Base-by-base conservation (phyloP, 1,284 basidiomycete species). In the Ustilago hordei region DNA sequence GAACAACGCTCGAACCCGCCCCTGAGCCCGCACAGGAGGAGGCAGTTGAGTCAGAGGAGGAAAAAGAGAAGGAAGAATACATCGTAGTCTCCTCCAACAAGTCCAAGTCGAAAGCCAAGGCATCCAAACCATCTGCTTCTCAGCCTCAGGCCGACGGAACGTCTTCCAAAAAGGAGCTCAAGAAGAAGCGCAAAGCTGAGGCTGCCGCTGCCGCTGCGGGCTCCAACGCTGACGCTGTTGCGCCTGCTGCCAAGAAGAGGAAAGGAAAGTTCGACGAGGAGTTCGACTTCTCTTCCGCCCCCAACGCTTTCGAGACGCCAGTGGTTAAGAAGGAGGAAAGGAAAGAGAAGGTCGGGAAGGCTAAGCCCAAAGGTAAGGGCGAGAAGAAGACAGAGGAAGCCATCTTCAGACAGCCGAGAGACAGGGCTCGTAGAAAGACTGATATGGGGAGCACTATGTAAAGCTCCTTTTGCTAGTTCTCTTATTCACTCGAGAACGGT, bases 101-200 rank as follows among this genome's bases (percentile, higher is more conserved):
- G 23, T 55, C 54, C 15, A 73, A 73, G 50, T 43, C 54, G 23
- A 62, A 66, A 17, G 17, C 55, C 23, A 66, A 57, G 60, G 58
- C 62, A 34, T 17, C 45, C 59, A 60, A 68, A 45, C n/a, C 43
- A 19, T 13, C 64, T 5, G 15, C 28, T n/a, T 8, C 28, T 4
- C n/a, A 50, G 34, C 0, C 36, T 8, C 7, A 7, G 8, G 31
- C 15, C 32, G 45, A 58, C 9, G 45, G n/a, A 2, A 28, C 19
- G 12, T 48, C 43, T 11, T 55, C 52, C 6, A 73, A 73, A 47
- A 69, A 67, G 38, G 58, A 69, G 55, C 41, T 58, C 55, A 77
- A 67, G 70, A 73, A 77, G 63, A 68, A 66, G 34, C 65, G 66
- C 35, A 74, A 69, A n/a, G 63, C 63, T 11, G 60, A 68, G 50